Evolutionary conservation across 352 stramenopile species (phyloP).

Genomic region (Pythium phragmitis): DNA sequence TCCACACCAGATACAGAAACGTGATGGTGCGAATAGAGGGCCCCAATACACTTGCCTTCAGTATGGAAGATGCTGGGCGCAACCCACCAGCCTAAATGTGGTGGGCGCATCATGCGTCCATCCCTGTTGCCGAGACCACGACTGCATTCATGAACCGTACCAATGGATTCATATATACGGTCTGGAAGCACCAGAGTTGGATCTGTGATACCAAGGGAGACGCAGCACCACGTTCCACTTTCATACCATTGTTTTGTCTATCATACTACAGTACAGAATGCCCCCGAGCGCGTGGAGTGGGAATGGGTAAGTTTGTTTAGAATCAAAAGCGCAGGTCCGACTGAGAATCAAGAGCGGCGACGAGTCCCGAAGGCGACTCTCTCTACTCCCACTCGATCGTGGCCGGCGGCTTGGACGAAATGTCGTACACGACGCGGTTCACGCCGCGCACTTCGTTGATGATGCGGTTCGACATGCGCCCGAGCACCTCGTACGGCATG

Average conservation of each 20-base stretch:
- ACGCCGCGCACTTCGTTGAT: constrained; percentile 99
- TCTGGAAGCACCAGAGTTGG: neutral
- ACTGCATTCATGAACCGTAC: no score
- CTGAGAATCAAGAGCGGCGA: neutral
- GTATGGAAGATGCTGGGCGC: neutral
- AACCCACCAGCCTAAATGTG: no score
- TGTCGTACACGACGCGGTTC: constrained; percentile 99
- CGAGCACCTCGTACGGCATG: constrained; percentile 98
- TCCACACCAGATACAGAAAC: neutral
- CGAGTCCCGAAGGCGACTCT: neutral
- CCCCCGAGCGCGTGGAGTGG: neutral
- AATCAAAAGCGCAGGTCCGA: constrained; percentile 3
- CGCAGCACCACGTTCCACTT: neutral
- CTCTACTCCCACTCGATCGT: constrained; percentile 99
- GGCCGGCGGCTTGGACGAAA: constrained; percentile 98
- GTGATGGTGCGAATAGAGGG: neutral
- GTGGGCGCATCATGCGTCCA: no score
- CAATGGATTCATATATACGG: no score
- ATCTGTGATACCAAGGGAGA: neutral
- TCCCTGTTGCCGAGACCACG: no score
- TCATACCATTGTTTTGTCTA: neutral
- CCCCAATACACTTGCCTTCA: neutral
- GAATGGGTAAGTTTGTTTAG: constrained; percentile 1
- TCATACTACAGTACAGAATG: neutral
- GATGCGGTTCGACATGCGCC: constrained; percentile 96